A percentile compares a stretch with the other conserved stretches of the same genome.
Evolutionary conservation across 768 basidiomycete species (phyloP).

Genomic region (Boletus sensibilis): DNA sequence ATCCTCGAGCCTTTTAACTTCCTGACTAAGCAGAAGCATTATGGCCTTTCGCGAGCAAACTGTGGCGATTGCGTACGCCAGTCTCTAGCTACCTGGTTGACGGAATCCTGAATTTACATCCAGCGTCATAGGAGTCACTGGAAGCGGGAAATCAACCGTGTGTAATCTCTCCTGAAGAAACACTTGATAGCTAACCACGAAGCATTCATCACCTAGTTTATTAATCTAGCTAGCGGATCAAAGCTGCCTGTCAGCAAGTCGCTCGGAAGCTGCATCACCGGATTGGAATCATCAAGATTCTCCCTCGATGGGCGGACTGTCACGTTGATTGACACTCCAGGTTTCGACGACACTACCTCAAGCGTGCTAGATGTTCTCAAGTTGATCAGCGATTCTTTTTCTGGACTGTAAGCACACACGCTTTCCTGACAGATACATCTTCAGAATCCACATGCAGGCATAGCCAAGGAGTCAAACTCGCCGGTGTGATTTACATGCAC

Average conservation of each 20-base stretch:
- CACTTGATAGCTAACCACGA: neutral
- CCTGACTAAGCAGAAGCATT: conserved; percentile 2
- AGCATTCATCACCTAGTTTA: conserved; percentile 36
- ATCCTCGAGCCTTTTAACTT: neutral
- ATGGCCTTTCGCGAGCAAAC: conserved; percentile 19
- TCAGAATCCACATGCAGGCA: conserved; percentile 8
- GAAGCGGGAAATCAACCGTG: conserved; percentile 35
- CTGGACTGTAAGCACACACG: conserved; percentile 18
- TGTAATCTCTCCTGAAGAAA: conserved; percentile 1
- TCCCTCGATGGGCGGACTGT: conserved; percentile 42
- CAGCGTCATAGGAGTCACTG: conserved; percentile 33
- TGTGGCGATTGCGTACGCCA: conserved; percentile 29
- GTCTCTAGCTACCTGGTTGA: neutral
- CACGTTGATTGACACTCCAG: conserved; percentile 56
- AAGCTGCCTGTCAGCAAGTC: conserved; percentile 39
- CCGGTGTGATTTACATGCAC: conserved; percentile 53
- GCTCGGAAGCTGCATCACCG: conserved; percentile 43
- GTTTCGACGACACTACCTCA: conserved; percentile 51
- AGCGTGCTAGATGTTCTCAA: conserved; percentile 46
- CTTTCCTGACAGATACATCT: neutral
- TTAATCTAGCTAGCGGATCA: conserved; percentile 52
- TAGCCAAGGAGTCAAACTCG: conserved; percentile 34
- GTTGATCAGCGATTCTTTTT: conserved; percentile 39
- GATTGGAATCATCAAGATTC: conserved; percentile 43
- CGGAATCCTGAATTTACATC: conserved; percentile 4